Base-by-base conservation (phyloP, 2,329 filamentous ascomycete species). In the Nannizziopsis barbatae region DNA sequence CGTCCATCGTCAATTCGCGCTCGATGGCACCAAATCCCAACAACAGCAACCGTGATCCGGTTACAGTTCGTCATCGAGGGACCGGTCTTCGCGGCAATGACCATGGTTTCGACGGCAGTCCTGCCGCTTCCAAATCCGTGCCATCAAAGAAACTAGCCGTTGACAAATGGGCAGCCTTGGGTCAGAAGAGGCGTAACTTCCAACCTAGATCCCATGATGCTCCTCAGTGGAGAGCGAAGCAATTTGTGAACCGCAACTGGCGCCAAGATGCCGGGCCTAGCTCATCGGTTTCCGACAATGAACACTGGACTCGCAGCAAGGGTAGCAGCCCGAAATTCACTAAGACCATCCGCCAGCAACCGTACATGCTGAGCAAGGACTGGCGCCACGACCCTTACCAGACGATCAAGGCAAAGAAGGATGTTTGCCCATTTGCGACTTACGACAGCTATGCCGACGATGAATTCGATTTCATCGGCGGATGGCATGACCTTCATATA, bases 91-190 rank as follows among this genome's bases (percentile, higher is more conserved):
- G 86, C 63, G 85, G 84, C 59, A 81, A 88, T 60, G 50, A 52
- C 6, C 36, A 18, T 7, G 7, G n/a, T 22, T 45, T 45, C 15
- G 33, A 42, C 10, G 44, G 17, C 40, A 41, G 42, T 36, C 20
- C 31, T 17, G 33, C 27, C 42, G 35, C 50, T 14, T 65, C 73
- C 49, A 75, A 75, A 50, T 80, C 83, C 58, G 79, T 80, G n/a
- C 77, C 84, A 38, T 75, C 81, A 1, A 52, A 49, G 18, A 65
- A 65, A 53, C 60, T 61, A 22, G 61, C 61, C 6, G 60, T 60
- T 27, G 90, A 95, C 67, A 95, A 94, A 65, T 96, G 90, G 90
- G 80, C 84, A 18, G 85, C 81, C 10, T 74, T 96, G 42, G 90
- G 90, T 53, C 84, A 94, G 63, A 83, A 84, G 59, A 79, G 90